Base-by-base conservation (phyloP, 768 basidiomycete species). In the Lactifluus echinatus region DNA sequence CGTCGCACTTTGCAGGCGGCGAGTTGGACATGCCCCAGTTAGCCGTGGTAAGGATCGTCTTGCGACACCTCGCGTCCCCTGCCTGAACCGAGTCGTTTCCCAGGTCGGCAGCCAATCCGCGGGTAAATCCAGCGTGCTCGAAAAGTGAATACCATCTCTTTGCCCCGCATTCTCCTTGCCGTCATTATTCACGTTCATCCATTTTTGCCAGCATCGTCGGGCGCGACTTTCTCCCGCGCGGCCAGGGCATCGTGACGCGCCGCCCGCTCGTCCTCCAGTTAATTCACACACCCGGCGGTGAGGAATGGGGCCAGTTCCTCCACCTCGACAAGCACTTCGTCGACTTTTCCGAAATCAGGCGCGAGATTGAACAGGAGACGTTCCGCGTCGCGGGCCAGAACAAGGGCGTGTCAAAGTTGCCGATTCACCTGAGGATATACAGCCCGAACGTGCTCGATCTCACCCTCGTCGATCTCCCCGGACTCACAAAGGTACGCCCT, bases 301-400 rank as follows among this genome's bases (percentile, higher is more conserved):
- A 76, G 1, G 95, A 97, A 79, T 98, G 94, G 85, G 95, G 83
- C 44, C 96, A 98, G 71, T 99, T 99, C 72, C 79, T 98, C 28
- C 96, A 99, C 70, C 77, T 95, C 55, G 94, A 97, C 79, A 91
- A 90, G 69, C 82, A 89, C 39, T 97, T 93, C 73, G 93, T 92
- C n/a, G 95, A 98, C 68, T 98, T 94, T 66, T 76, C 80, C 44
- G 95, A 98, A 66, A 88, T 98, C 62, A 80, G 95, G 39, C 88
- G 86, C 63, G 96, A 99, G 75, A 99, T 99, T 57, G 96, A 99
- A 71, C 87, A 90, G 68, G 96, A 99, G 76, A 99, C 96, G 2
- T 93, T 86, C 70, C 77, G 96, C 43, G 94, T 99, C 17, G 96
- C 96, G 0, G 96, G 96, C 0, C 94, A 97, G 76, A 98, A 98